These are phyloP conservation scores for Hyaloperonospora brassicae DNA, from an alignment of 352 stramenopile genomes.

Conservation along the genomic window DNA sequence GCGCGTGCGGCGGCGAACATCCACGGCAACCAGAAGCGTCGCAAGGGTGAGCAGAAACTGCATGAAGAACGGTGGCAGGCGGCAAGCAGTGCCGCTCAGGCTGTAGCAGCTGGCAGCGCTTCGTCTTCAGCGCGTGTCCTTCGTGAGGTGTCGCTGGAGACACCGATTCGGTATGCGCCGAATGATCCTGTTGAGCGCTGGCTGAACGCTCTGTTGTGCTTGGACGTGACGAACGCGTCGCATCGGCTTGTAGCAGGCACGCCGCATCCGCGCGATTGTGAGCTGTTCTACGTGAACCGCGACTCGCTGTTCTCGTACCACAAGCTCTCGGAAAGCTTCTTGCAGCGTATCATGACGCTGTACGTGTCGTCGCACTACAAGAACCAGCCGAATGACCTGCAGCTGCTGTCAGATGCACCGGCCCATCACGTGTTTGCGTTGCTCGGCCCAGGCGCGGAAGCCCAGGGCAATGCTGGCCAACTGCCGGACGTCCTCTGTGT, in stretches of 20 bases:
- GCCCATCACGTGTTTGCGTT: constrained; percentile 98
- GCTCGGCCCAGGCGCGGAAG: constrained; percentile 90
- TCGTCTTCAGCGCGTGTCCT: constrained; percentile 70
- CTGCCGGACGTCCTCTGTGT: constrained; percentile 98
- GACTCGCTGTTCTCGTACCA: constrained; percentile 99
- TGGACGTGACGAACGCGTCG: constrained; percentile 84
- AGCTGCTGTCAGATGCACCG: constrained; percentile 97
- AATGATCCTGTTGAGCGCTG: constrained; percentile 96
- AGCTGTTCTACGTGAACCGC: constrained; percentile 98
- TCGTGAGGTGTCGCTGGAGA: constrained; percentile 93
- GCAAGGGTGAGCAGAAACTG: constrained; percentile 94
- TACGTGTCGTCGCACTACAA: constrained; percentile 99
- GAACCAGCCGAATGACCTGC: constrained; percentile 99
- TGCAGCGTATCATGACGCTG: constrained; percentile 91
- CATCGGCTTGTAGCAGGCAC: constrained; percentile 89
- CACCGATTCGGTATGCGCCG: constrained; percentile 95
- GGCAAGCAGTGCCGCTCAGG: constrained; percentile 80
- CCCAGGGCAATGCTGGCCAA: constrained; percentile 79
- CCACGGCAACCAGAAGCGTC: constrained; percentile 86
- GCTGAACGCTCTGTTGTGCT: constrained; percentile 95
- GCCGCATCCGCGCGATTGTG: constrained; percentile 92
- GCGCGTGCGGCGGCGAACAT: constrained; percentile 51
- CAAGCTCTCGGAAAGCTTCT: constrained; percentile 94
- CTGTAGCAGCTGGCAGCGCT: constrained; percentile 30
- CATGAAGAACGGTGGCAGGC: constrained; percentile 95